Conservation (phyloP, 2,329 filamentous ascomycete species). For the Aureobasidium namibiae region DNA sequence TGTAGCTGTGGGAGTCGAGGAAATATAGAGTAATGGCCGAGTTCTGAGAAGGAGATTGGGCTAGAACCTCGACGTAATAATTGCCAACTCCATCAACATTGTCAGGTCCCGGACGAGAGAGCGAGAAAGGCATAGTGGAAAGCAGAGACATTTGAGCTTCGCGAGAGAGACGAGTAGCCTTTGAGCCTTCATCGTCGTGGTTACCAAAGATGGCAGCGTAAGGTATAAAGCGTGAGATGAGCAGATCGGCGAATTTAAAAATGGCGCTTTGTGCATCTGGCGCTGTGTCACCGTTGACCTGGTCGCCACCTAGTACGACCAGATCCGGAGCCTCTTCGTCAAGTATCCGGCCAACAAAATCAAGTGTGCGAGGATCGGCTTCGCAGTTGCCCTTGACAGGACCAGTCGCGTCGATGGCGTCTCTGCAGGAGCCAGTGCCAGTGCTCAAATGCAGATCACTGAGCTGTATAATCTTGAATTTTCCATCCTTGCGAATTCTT, state of each 20-base stretch:
- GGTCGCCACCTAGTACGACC: conserved; percentile 85
- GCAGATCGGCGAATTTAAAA: conserved; percentile 81
- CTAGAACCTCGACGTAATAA: conserved; percentile 85
- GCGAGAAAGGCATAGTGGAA: conserved; percentile 77
- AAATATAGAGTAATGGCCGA: conserved; percentile 92
- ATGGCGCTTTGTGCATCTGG: conserved; percentile 88
- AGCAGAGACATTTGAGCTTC: conserved; percentile 76
- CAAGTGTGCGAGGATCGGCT: conserved; percentile 82
- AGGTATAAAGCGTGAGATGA: conserved; percentile 81
- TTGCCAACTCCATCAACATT: conserved; percentile 88
- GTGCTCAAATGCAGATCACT: conserved; percentile 93
- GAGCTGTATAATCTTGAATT: conserved; percentile 95
- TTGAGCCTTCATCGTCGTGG: conserved; percentile 83
- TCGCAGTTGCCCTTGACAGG: conserved; percentile 73
- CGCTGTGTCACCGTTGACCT: conserved; percentile 88
- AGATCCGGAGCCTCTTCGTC: conserved; percentile 92
- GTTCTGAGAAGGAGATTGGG: conserved; percentile 69
- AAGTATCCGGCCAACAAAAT: conserved; percentile 75
- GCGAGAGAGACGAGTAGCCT: conserved; percentile 49
- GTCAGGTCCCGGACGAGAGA: conserved; percentile 74
- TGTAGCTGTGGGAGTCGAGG: conserved; percentile 86
- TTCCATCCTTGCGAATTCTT: conserved; percentile 77
- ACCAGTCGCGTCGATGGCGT: conserved; percentile 65
- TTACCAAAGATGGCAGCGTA: conserved; percentile 95
- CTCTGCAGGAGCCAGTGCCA: conserved; percentile 74